Percentiles rank a stretch among this genome's conserved stretches.
These are phyloP conservation scores for Tagetes patula DNA, from an alignment of 129 eudicot species.

Conservation along the genomic window DNA sequence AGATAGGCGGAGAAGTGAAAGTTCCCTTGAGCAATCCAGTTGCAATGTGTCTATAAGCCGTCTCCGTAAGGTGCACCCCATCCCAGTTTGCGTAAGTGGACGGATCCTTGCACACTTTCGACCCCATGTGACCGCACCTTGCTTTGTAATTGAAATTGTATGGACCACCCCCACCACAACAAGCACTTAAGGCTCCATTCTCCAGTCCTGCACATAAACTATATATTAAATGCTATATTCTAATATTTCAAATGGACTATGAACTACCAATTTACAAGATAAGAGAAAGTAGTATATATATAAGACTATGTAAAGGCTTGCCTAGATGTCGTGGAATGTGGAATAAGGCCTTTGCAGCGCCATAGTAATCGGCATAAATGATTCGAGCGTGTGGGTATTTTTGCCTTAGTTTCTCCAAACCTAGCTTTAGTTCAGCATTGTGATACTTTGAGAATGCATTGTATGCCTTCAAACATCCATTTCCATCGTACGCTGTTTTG, in stretches of 20 bases:
- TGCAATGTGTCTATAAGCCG: conserved; percentile 58
- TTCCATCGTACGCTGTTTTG: conserved; percentile 50
- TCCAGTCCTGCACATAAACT: conserved; percentile 42
- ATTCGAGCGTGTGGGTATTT: conserved; percentile 58
- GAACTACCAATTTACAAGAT: background rate
- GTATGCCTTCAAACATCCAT: conserved; percentile 62
- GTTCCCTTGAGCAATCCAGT: conserved; percentile 55
- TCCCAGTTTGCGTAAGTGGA: conserved; percentile 63
- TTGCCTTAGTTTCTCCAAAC: conserved; percentile 44
- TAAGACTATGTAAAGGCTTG: conserved; percentile 15
- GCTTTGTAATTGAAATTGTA: conserved; percentile 70
- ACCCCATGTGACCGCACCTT: conserved; percentile 66
- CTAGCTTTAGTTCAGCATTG: conserved; percentile 56
- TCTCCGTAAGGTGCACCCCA: conserved; percentile 68
- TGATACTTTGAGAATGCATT: conserved; percentile 69
- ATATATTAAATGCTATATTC: background rate
- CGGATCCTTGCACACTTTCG: conserved; percentile 49
- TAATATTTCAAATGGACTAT: background rate
- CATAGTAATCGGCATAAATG: conserved; percentile 77
- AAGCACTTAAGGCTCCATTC: conserved; percentile 51
- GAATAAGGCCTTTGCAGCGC: conserved; percentile 53
- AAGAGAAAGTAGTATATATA: background rate
- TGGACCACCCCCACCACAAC: conserved; percentile 87
- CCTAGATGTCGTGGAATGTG: conserved; percentile 60
- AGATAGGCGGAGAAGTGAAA: conserved; percentile 51